Evolutionary conservation across 2,329 filamentous ascomycete genomes (phyloP).

Genomic region (Diaporthe eres): DNA sequence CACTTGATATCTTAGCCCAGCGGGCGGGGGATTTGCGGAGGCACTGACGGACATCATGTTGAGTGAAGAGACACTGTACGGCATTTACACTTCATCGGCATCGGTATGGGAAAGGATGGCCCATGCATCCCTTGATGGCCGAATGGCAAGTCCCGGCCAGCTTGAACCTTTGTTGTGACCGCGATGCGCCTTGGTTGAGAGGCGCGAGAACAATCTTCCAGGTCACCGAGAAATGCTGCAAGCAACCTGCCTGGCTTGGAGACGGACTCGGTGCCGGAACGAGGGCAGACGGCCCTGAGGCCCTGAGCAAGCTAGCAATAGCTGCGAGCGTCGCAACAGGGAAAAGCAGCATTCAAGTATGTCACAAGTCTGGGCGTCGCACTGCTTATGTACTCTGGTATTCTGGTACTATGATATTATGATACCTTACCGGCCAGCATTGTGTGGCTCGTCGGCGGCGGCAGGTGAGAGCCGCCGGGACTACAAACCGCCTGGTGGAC

Average conservation of each 20-base stretch:
- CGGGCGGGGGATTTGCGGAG: neutral
- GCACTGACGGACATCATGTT: neutral
- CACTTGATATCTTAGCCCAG: neutral
- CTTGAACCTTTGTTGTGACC: neutral
- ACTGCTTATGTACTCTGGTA: neutral
- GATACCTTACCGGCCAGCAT: neutral
- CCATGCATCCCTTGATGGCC: neutral
- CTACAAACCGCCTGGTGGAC: conserved; percentile 24
- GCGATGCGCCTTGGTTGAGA: neutral
- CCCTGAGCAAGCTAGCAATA: conserved; percentile 8
- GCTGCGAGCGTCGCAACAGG: neutral
- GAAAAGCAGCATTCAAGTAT: neutral
- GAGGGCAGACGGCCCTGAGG: conserved; percentile 29
- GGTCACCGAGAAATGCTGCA: neutral
- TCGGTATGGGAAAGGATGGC: neutral
- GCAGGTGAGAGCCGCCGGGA: conserved; percentile 32
- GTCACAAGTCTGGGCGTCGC: conserved; percentile 4
- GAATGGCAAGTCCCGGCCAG: neutral
- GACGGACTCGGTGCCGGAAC: conserved; percentile 5
- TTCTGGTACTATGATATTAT: neutral
- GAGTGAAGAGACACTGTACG: neutral
- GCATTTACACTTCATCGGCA: neutral
- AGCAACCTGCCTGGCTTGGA: conserved; percentile 9
- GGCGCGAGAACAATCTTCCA: neutral
- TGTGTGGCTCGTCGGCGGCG: neutral